A percentile compares a stretch with the other conserved stretches of the same genome.
These are phyloP conservation scores for Articulospora tetracladia DNA, from an alignment of 495 filamentous ascomycete genomes.

Conservation along the genomic window DNA sequence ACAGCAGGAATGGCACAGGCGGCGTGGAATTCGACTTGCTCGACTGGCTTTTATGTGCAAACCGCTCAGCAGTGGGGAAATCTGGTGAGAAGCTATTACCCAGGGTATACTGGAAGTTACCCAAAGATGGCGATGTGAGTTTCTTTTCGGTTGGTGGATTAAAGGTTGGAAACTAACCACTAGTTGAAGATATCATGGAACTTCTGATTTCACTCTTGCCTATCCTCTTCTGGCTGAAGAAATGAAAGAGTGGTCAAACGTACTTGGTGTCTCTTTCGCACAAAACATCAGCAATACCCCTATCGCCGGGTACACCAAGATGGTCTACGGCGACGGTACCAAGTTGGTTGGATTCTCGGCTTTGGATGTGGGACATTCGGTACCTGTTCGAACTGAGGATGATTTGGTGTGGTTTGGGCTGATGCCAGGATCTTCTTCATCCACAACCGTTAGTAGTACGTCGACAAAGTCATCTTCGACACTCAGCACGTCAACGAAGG, in stretches of 20 bases:
- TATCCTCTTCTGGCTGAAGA: conserved; percentile 40
- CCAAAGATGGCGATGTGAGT: conserved; percentile 44
- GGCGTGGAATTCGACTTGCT: conserved; percentile 4
- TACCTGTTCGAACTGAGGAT: conserved; percentile 34
- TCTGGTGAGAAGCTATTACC: conserved; percentile 40
- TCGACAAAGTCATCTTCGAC: not conserved
- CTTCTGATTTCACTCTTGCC: conserved; percentile 36
- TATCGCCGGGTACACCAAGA: conserved; percentile 46
- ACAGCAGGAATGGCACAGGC: conserved; percentile 35
- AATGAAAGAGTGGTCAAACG: conserved; percentile 39
- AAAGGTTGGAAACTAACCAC: conserved; percentile 2
- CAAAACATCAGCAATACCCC: conserved; percentile 37
- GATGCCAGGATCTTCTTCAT: conserved; percentile 1
- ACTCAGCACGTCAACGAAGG: not conserved
- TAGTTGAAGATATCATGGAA: conserved; percentile 37
- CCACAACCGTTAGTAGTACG: conserved; percentile 1
- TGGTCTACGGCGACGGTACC: conserved; percentile 45
- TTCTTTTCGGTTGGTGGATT: not conserved
- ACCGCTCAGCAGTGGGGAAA: conserved; percentile 45
- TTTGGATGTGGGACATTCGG: conserved; percentile 40
- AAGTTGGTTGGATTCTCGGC: conserved; percentile 43
- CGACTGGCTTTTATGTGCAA: conserved; percentile 32
- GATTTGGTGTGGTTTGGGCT: conserved; percentile 49
- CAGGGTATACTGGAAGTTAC: conserved; percentile 41
- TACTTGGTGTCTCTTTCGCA: conserved; percentile 34